Base-by-base conservation (phyloP, 495 filamentous ascomycete species). In the Talaromyces stipitatus region DNA sequence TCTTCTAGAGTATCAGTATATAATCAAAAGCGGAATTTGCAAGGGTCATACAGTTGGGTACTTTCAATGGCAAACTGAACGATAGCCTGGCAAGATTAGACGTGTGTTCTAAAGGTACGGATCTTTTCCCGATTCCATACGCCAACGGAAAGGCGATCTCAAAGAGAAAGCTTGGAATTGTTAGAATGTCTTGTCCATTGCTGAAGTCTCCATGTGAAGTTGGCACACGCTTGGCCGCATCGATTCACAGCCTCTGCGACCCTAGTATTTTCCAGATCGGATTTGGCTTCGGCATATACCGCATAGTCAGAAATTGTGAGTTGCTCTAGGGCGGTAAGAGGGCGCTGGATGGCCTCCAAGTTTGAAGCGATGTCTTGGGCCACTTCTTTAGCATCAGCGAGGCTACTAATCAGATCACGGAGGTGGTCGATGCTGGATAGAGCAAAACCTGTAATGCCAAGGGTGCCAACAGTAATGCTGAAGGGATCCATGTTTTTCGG, bases 171-270 rank as follows among this genome's bases (percentile, higher is more conserved):
- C 32, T 55, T 55, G 5, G 32, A 8, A 45, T 41, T 55, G 12
- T 27, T 45, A 28, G 52, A 38, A 55, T 55, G 52, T 55, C 41
- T 55, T 27, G 52, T 55, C 52, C 52, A 55, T 38, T 28, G 52
- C 24, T 55, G 52, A 24, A 55, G 52, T 22, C 8, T 28, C 36
- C 18, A 2, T 24, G 16, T 38, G 22, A 55, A 55, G 9, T 38
- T 22, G 20, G 32, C 32, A 55, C 52, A 55, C 20, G 52, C 24
- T 22, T 55, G 30, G 9, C 36, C 52, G 18, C 52, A 55, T 38
- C 12, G 20, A 41, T 55, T 55, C 32, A 55, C 36, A 14, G 52
- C 52, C 8, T 55, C 20, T 14, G 52, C 30, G 20, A 55, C 52
- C 20, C 52, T 29, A 55, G 36, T 38, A 5, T 24, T 41, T 30